A percentile compares a stretch with the other conserved stretches of the same genome.
These are phyloP conservation scores for Alternaria gansuensis DNA, from an alignment of 2,329 filamentous ascomycete genomes.

Conservation along the genomic window DNA sequence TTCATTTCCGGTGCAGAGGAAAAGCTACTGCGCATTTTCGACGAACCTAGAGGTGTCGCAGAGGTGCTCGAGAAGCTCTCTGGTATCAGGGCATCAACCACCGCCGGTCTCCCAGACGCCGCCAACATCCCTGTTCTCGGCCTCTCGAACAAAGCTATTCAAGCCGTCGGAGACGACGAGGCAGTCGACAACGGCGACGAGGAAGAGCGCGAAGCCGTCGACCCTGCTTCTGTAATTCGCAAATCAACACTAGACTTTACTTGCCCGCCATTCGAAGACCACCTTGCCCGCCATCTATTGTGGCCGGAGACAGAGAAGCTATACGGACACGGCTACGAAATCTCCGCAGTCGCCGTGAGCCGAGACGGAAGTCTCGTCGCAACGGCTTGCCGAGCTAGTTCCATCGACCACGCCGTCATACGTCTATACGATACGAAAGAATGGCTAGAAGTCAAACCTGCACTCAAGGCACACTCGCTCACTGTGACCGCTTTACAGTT, in stretches of 20 bases:
- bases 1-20: slow-evolving; percentile 97
- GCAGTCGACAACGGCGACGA: slow-evolving; percentile 52
- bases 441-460: slow-evolving; percentile 88
- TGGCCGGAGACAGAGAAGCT: slow-evolving; percentile 98
- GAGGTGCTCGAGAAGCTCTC: slow-evolving; percentile 74
- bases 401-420: slow-evolving; percentile 92
- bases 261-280: slow-evolving; percentile 87
- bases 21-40: slow-evolving; percentile 96
- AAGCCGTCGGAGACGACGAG: slow-evolving; percentile 57
- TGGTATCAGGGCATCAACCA: slow-evolving; percentile 58
- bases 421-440: slow-evolving; percentile 84
- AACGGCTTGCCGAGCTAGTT: slow-evolving; percentile 91
- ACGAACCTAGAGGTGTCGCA: slow-evolving; percentile 84
- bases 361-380: slow-evolving; percentile 80
- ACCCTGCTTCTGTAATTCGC: slow-evolving; percentile 65
- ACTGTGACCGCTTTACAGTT: slow-evolving; percentile 87
- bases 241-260: slow-evolving; percentile 70
- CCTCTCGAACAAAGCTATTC: slow-evolving; percentile 91
- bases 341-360: slow-evolving; percentile 83
- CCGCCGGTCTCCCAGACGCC: slow-evolving; percentile 72
- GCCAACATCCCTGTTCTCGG: slow-evolving; percentile 95
- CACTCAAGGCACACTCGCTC: slow-evolving; percentile 83
- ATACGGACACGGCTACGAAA: slow-evolving; percentile 97
- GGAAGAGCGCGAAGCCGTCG: slow-evolving; percentile 63
- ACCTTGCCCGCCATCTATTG: slow-evolving; percentile 85